Conservation (phyloP, 257 asterid genomes). For the Jacaranda copaia region DNA sequence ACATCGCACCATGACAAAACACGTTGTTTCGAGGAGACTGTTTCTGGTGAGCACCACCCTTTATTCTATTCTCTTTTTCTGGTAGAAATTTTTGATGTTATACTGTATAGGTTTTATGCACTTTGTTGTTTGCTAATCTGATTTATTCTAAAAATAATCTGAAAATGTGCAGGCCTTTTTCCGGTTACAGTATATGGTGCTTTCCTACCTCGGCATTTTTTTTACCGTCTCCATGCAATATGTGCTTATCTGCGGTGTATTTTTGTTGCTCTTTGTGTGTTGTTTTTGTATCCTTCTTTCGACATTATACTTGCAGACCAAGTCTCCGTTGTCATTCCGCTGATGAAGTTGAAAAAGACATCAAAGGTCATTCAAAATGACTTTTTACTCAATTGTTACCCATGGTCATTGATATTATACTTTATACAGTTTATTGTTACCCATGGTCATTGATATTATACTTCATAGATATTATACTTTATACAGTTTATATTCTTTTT, state of each 20-base stretch:
- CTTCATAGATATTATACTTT: constrained; percentile 33
- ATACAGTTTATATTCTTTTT: constrained; percentile 15
- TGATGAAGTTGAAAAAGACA: constrained; percentile 77
- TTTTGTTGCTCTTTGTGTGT: constrained; percentile 78
- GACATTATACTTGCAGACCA: constrained; percentile 85
- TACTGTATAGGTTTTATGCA: neutral
- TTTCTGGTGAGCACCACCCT: constrained; percentile 59
- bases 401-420: constrained; percentile 7
- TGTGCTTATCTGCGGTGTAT: constrained; percentile 94
- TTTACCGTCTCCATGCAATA: constrained; percentile 81
- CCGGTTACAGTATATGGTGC: constrained; percentile 84
- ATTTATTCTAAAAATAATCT: constrained; percentile 17
- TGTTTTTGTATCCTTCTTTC: constrained; percentile 72
- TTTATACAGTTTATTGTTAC: constrained; percentile 18
- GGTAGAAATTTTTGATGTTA: neutral
- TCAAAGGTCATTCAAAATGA: constrained; percentile 64
- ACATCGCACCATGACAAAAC: constrained; percentile 91
- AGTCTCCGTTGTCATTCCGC: constrained; percentile 82
- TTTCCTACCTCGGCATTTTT: constrained; percentile 85
- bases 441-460: constrained; percentile 4
- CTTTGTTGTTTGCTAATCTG: too few species aligned
- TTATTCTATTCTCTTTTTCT: constrained; percentile 16
- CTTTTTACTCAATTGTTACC: neutral
- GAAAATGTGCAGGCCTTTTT: constrained; percentile 62
- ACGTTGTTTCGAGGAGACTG: constrained; percentile 94